phyloP scores from a whole-genome alignment of 495 filamentous ascomycete genomes.

The Astrocystis sublimbata region DNA sequence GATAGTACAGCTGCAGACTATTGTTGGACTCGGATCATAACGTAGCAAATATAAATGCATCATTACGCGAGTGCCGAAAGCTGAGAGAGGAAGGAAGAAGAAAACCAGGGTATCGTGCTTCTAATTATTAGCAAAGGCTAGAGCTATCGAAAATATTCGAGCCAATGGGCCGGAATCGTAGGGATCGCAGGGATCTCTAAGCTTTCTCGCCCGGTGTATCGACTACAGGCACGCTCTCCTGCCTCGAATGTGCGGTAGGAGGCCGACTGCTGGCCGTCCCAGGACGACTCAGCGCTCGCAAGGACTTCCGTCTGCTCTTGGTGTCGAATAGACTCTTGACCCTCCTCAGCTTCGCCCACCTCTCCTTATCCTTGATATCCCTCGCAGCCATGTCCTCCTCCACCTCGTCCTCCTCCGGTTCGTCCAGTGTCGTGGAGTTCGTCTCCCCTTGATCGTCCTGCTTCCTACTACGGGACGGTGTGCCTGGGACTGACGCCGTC shows the following conservation, averaged over 20 bases:
- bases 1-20: not conserved
- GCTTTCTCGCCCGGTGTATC: slow-evolving; percentile 5
- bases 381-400: slow-evolving; percentile 44
- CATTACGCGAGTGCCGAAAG: not conserved
- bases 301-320: slow-evolving; percentile 48
- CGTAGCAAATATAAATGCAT: not conserved
- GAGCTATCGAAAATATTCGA: no score
- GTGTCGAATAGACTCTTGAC: slow-evolving; percentile 61
- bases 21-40: not conserved
- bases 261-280: slow-evolving; percentile 28
- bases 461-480: slow-evolving; percentile 19
- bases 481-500: slow-evolving; percentile 27
- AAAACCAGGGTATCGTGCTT: not conserved
- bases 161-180: not conserved
- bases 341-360: slow-evolving; percentile 54
- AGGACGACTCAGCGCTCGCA: slow-evolving; percentile 33
- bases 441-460: slow-evolving; percentile 20
- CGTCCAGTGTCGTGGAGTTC: slow-evolving; percentile 14
- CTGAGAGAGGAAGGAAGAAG: no score
- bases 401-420: slow-evolving; percentile 24
- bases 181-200: slow-evolving; percentile 12
- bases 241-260: slow-evolving; percentile 26
- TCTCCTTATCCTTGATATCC: slow-evolving; percentile 56
- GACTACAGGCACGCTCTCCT: slow-evolving; percentile 22
- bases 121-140: not conserved